phyloP scores from a whole-genome alignment of 2,329 filamentous ascomycete genomes.

The Chaetomiaceae sp. region DNA sequence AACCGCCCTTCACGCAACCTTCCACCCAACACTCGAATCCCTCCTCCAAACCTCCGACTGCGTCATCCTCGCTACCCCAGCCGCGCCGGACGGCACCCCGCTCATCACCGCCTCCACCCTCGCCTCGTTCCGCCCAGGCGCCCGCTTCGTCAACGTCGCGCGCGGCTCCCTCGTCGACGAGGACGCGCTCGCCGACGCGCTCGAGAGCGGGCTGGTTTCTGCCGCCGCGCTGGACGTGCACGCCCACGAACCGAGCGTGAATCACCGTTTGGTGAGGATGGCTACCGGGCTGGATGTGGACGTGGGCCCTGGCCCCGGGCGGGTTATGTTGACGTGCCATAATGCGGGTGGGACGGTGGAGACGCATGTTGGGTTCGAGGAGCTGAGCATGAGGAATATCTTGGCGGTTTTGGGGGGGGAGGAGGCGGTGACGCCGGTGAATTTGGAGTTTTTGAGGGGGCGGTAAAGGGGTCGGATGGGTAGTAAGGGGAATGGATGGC shows the following conservation, averaged over 20 bases:
- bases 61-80: conserved; percentile 57
- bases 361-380: conserved; percentile 62
- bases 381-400: conserved; percentile 62
- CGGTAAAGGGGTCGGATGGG: too few species aligned
- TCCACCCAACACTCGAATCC: conserved; percentile 46
- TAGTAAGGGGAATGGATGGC: not conserved
- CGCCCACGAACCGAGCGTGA: conserved; percentile 52
- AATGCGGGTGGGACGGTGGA: conserved; percentile 64
- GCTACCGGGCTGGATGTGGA: conserved; percentile 20
- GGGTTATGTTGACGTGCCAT: conserved; percentile 59
- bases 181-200: conserved; percentile 54
- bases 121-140: conserved; percentile 47
- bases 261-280: conserved; percentile 40
- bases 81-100: conserved; percentile 39
- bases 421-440: conserved; percentile 56
- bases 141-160: conserved; percentile 61
- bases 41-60: conserved; percentile 53
- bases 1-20: conserved; percentile 40
- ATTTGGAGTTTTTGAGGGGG: conserved; percentile 47
- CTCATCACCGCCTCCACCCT: conserved; percentile 48
- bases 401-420: conserved; percentile 51
- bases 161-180: conserved; percentile 62
- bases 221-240: conserved; percentile 62
- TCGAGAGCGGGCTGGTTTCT: conserved; percentile 47
- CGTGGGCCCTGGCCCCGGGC: conserved; percentile 27